A percentile compares a stretch with the other conserved stretches of the same genome.
These are phyloP conservation scores for Camelina neglecta DNA, from an alignment of 345 rosid genomes.

Conservation along the genomic window DNA sequence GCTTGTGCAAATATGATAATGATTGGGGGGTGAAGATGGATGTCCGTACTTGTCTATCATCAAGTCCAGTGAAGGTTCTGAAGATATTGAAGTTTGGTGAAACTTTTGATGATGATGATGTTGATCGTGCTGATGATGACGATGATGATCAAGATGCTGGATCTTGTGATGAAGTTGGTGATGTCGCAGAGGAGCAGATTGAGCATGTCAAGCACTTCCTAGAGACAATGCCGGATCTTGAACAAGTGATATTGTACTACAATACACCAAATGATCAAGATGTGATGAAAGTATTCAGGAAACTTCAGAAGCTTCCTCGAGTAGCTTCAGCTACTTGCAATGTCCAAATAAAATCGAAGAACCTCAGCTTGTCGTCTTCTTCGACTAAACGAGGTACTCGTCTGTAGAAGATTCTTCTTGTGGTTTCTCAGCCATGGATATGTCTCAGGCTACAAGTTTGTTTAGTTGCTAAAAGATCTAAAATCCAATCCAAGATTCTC, in stretches of 20 bases:
- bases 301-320: background rate
- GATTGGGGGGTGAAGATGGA: background rate
- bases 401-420: background rate
- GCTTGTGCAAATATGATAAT: background rate
- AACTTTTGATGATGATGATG: background rate
- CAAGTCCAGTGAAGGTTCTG: background rate
- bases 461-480: background rate
- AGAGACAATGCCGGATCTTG: constrained; percentile 11
- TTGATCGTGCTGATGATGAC: background rate
- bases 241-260: background rate
- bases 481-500: too few species aligned
- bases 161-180: background rate
- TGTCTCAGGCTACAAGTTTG: background rate
- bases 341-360: background rate
- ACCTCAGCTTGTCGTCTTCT: background rate
- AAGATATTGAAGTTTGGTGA: background rate
- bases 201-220: background rate
- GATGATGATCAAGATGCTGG: background rate
- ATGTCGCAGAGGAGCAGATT: background rate
- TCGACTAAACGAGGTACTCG: background rate
- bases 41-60: background rate
- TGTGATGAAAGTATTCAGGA: background rate
- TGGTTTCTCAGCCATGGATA: background rate
- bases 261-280: background rate
- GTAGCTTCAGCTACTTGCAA: background rate